Conservation (phyloP, 768 basidiomycete species). For the Leucocoprinus sp. region DNA sequence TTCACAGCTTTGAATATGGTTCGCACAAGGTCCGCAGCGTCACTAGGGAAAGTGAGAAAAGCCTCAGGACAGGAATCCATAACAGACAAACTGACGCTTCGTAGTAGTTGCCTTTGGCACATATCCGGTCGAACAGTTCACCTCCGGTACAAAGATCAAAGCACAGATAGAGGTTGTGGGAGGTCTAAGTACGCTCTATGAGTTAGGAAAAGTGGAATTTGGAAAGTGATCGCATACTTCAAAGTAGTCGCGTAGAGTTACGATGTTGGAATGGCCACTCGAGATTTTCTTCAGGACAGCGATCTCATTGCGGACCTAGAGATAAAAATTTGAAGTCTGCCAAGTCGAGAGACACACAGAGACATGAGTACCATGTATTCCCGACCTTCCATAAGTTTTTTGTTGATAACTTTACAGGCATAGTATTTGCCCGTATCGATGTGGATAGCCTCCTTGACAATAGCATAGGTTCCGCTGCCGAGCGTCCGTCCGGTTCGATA, state of each 20-base stretch:
- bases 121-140: slow-evolving; percentile 98
- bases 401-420: slow-evolving; percentile 99
- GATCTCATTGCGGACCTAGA: slow-evolving; percentile 93
- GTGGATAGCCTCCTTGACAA: slow-evolving; percentile 93
- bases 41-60: slow-evolving; percentile 35
- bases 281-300: slow-evolving; percentile 90
- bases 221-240: slow-evolving; percentile 45
- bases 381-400: slow-evolving; percentile 96
- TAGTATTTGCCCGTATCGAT: slow-evolving; percentile 88
- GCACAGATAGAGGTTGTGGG: slow-evolving; percentile 88
- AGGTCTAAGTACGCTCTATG: slow-evolving; percentile 42
- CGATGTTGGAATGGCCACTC: slow-evolving; percentile 83
- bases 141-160: slow-evolving; percentile 97
- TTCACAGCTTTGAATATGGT: slow-evolving; percentile 83
- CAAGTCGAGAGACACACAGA: slow-evolving; percentile 6
- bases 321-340: neutral
- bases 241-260: slow-evolving; percentile 93
- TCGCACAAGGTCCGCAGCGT: slow-evolving; percentile 82
- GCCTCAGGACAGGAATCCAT: neutral
- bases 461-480: slow-evolving; percentile 90
- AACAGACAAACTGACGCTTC: slow-evolving; percentile 57
- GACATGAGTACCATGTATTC: slow-evolving; percentile 81
- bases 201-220: neutral
- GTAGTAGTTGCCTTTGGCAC: slow-evolving; percentile 93
- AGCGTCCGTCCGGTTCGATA: slow-evolving; percentile 85